These are phyloP conservation scores for Flaveria floridana DNA, from an alignment of 140 eudicot genomes.

Conservation along the genomic window DNA sequence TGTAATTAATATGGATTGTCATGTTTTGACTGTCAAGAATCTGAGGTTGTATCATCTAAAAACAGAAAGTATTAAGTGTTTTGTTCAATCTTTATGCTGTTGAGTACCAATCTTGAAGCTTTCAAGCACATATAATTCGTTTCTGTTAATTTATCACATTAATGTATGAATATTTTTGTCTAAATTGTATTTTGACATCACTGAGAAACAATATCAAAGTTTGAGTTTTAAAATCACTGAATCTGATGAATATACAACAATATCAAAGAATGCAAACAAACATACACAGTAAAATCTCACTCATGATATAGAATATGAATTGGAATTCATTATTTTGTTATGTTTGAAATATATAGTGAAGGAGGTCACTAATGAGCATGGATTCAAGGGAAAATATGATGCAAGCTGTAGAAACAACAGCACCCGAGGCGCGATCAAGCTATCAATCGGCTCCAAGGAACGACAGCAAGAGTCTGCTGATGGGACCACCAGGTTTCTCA, in stretches of 20 bases:
- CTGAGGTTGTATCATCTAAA: slow-evolving; percentile 2
- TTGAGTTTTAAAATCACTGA: no score
- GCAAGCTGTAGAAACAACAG: slow-evolving; percentile 48
- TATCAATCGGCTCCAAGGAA: slow-evolving; percentile 51
- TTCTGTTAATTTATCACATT: not conserved
- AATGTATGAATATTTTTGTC: not conserved
- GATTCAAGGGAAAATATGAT: slow-evolving; percentile 45
- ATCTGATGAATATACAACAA: no score
- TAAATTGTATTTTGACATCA: not conserved
- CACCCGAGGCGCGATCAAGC: slow-evolving; percentile 51
- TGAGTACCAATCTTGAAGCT: not conserved
- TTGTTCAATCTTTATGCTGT: not conserved
- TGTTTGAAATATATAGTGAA: not conserved
- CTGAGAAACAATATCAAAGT: no score
- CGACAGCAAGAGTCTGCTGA: slow-evolving; percentile 32
- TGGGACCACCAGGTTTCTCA: slow-evolving; percentile 31
- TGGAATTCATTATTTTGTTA: not conserved
- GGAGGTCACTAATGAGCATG: slow-evolving; percentile 35
- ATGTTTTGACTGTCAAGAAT: not conserved
- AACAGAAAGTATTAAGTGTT: not conserved
- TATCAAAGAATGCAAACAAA: no score
- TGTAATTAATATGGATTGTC: slow-evolving; percentile 8
- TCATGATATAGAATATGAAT: not conserved
- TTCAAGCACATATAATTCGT: not conserved
- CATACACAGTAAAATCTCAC: no score